Evolutionary conservation across 2,329 filamentous ascomycete genomes (phyloP), one percentile per base, ranked within the genome.

Genomic region (Ascochyta viciae-villosae): DNA sequence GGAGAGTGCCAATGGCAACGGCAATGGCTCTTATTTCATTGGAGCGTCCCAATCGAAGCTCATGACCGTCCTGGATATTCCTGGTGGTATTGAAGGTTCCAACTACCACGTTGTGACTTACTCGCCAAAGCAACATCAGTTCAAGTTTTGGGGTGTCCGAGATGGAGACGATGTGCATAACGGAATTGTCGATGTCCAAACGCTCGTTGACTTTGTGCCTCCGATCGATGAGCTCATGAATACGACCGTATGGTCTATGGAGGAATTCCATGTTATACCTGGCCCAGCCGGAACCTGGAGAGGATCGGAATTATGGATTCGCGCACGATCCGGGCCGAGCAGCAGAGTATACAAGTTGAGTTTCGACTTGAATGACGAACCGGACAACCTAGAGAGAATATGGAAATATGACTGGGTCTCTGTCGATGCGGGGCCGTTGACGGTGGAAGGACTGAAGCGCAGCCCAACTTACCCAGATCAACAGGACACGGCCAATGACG

Each of bases 131-230:
- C 90, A 92, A 27, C 85, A 95, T 33, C 89, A 94, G 71, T 98
- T 99, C 82, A 98, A 96, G 74, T 93, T 99, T 72, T 99, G 93
- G 91, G 85, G 85, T 49, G 85, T 89, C 16, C 85, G 87, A 63
- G 85, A 88, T 49, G 84, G 84, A 64, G 82, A 89, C 66, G 61
- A 78, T 64, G 62, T 77, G 62, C 81, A 79, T 2, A 74, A 92
- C 19, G 82, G 87, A 8, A 81, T 96, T 13, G 84, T 87, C 60
- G 91, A 96, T 65, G 78, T 91, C 22, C 92, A 90, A 64, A 84
- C 89, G 0, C 81, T 83, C 10, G 71, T 79, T 7, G 80, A 83
- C 12, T 80, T 95, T 29, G 82, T 89, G 24, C 90, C 92, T 1
- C 85, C 85, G 0, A 71, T 82, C 23, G 80, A 82, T 50, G 78